Conservation (phyloP, 352 stramenopile species). For the Phytophthora citricola region DNA sequence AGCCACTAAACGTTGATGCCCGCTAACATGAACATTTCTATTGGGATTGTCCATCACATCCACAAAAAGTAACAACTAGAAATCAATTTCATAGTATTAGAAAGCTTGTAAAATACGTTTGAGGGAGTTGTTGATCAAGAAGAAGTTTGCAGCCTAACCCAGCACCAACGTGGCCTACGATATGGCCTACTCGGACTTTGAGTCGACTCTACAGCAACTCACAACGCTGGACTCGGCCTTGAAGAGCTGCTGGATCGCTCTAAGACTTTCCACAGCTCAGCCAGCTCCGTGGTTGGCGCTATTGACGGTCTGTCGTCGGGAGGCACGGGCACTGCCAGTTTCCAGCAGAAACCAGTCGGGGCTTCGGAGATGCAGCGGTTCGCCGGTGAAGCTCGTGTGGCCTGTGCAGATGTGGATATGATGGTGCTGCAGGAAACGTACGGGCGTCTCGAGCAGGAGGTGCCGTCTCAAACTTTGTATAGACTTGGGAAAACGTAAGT, state of each 20-base stretch:
- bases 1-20: no score
- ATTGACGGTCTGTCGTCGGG: conserved; percentile 55
- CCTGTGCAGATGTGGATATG: conserved; percentile 68
- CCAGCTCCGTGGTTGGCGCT: conserved; percentile 57
- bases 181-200: conserved; percentile 63
- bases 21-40: no score
- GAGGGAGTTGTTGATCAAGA: no score
- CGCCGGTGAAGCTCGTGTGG: conserved; percentile 62
- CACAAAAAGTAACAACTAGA: no score
- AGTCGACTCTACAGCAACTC: conserved; percentile 58
- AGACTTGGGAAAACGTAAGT: no score
- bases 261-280: conserved; percentile 67
- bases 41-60: no score
- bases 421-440: conserved; percentile 56
- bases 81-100: no score
- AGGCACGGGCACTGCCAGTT: conserved; percentile 27
- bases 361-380: conserved; percentile 69
- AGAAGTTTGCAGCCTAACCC: conserved; percentile 50
- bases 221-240: conserved; percentile 56
- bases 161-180: conserved; percentile 87
- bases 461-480: conserved; percentile 14
- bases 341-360: conserved; percentile 37
- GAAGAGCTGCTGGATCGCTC: conserved; percentile 60
- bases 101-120: no score
- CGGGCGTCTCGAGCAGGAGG: conserved; percentile 63